Conservation (phyloP, 768 basidiomycete species). For the Peribolospora baueri region DNA sequence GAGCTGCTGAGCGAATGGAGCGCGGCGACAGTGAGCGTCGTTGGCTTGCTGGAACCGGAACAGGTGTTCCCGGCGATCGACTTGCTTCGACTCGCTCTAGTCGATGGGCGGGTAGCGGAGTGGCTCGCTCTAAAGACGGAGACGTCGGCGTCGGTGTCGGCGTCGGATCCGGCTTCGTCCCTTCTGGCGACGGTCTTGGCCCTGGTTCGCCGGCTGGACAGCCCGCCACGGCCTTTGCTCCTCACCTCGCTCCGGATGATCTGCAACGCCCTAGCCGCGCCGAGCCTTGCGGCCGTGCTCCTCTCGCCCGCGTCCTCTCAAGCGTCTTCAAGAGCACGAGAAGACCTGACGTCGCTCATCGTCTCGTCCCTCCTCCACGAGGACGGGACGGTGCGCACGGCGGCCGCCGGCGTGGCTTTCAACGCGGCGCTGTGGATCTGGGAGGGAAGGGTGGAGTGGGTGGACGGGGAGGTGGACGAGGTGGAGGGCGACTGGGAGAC, state of each 20-base stretch:
- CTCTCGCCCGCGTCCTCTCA: conserved; percentile 4
- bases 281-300: conserved; percentile 11
- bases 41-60: conserved; percentile 26
- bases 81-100: conserved; percentile 51
- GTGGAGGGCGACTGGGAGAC: conserved; percentile 61
- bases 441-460: conserved; percentile 16
- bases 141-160: no score
- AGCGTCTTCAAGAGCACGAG: conserved; percentile 5
- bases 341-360: conserved; percentile 30
- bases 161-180: neutral
- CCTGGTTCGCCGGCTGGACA: neutral
- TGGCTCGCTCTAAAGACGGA: conserved; percentile 23
- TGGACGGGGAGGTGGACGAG: conserved; percentile 10
- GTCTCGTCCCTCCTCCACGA: conserved; percentile 43
- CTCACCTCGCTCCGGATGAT: conserved; percentile 18
- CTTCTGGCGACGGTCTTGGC: neutral
- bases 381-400: conserved; percentile 43
- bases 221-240: conserved; percentile 13
- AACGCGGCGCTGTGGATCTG: conserved; percentile 47
- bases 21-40: conserved; percentile 16
- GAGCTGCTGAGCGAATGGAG: conserved; percentile 6
- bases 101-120: conserved; percentile 34
- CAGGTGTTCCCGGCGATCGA: conserved; percentile 60
- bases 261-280: conserved; percentile 17
- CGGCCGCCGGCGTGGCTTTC: conserved; percentile 61